Evolutionary conservation across 2,329 filamentous ascomycete species (phyloP), one percentile per base, ranked within the genome.

Genomic region (Colletotrichum brevisporum): DNA sequence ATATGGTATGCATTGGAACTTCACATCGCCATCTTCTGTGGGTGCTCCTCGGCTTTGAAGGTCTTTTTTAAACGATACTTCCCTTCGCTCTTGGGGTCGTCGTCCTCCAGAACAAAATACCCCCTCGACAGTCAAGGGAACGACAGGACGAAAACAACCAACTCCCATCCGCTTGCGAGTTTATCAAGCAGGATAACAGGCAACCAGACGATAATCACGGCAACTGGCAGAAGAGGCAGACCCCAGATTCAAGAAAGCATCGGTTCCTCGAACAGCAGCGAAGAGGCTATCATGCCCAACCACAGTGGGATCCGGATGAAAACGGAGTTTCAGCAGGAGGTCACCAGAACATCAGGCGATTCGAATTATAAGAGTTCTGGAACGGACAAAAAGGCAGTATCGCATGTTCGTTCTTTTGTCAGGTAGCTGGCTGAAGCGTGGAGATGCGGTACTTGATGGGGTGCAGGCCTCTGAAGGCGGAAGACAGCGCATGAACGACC

Each of bases 11-110:
- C 61, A 3, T 18, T 64, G n/a, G 45, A 64, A 4, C 61, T 58
- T 13, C 51, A 64, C n/a, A 41, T 58, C n/a, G 53, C 61, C 16
- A 64, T 64, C 21, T 64, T 64, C n/a, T 64, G 61, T 13, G 61
- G 53, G 1, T 64, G 53, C 24, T 64, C 61, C 3, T 58, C 31
- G 5, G 53, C 53, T 12, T 36, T 64, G 31, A 58, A 51, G 24
- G n/a, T 39, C 2, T 63, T 63, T 48, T 58, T 57, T 16, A 58
- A 64, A 16, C 57, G 53, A 39, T 58, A 58, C 12, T 58, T 64
- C n/a, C 53, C 53, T 6, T 5, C 53, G 8, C 12, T 58, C 5
- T 8, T 63, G 12, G 52, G 45, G 2, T 50, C 45, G 6, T 63
- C 61, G 0, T 41, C 52, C 4, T 50, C 41, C 6, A 57, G 45